Conservation (phyloP, 768 basidiomycete species). For the Kwoniella sp. region DNA sequence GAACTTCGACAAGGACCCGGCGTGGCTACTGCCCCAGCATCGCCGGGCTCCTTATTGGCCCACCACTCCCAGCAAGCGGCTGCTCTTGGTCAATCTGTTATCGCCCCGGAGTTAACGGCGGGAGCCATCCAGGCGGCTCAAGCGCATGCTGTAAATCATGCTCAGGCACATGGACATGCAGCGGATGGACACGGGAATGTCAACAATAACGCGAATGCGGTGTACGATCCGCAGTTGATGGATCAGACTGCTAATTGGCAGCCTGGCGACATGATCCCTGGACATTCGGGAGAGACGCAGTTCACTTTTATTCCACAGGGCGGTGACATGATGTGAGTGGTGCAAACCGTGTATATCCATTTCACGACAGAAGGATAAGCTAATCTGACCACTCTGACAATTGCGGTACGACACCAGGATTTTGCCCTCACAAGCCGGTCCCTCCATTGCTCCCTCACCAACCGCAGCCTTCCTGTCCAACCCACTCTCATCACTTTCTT, state of each 20-base stretch:
- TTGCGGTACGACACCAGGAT: constrained; percentile 32
- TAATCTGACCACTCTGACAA: neutral
- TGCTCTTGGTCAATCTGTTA: constrained; percentile 9
- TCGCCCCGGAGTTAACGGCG: constrained; percentile 7
- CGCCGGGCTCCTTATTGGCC: constrained; percentile 9
- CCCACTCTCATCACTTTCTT: constrained; percentile 33
- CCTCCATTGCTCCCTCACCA: constrained; percentile 32
- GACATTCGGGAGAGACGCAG: constrained; percentile 31
- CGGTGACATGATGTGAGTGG: constrained; percentile 52
- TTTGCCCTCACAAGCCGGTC: constrained; percentile 47
- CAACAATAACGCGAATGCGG: neutral
- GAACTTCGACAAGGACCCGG: constrained; percentile 31
- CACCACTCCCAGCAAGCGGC: neutral
- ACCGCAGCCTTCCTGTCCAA: constrained; percentile 37
- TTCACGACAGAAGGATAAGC: neutral
- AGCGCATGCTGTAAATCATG: constrained; percentile 4
- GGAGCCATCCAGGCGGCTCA: constrained; percentile 6
- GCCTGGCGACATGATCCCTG: constrained; percentile 27
- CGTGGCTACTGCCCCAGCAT: constrained; percentile 13
- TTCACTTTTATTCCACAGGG: constrained; percentile 51
- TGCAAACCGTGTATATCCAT: neutral
- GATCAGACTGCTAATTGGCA: constrained; percentile 32
- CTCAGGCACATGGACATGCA: neutral
- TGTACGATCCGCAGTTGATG: constrained; percentile 45
- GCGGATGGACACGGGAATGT: neutral